A percentile compares a stretch with the other conserved stretches of the same genome.
Conservation (phyloP, 768 basidiomycete species). For the Auricularia auricula-judae region DNA sequence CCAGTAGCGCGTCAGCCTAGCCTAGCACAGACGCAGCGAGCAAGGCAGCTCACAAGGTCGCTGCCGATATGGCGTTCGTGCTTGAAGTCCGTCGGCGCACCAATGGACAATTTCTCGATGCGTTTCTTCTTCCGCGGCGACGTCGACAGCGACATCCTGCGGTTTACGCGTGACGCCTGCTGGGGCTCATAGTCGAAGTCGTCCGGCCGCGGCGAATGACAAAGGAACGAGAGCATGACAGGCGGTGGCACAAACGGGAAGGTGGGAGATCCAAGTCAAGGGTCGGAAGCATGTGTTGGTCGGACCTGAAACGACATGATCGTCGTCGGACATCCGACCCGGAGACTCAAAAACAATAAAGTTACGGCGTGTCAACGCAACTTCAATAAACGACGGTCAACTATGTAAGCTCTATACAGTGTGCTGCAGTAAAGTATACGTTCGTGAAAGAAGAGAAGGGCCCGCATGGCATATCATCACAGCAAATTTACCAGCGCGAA, state of each 20-base stretch:
- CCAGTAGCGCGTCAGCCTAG: background rate
- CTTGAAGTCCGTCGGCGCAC: conserved; percentile 10
- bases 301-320: background rate
- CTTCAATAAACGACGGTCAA: background rate
- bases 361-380: background rate
- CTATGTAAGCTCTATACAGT: background rate
- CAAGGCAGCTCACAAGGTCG: conserved; percentile 8
- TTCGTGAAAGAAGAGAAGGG: background rate
- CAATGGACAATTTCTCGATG: conserved; percentile 11
- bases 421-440: background rate
- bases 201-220: conserved; percentile 7
- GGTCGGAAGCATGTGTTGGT: background rate
- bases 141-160: conserved; percentile 1
- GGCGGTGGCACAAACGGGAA: conserved; percentile 4
- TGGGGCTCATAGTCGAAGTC: conserved; percentile 8
- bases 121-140: conserved; percentile 6
- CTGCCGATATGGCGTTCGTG: conserved; percentile 12
- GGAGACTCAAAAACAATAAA: conserved; percentile 1
- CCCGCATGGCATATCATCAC: background rate
- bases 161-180: conserved; percentile 2
- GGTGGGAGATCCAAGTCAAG: background rate
- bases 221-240: conserved; percentile 10
- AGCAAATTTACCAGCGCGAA: background rate
- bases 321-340: background rate
- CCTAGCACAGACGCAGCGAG: background rate